Base-by-base conservation (phyloP, 2,329 filamentous ascomycete genomes). In the Penicillium sp. region DNA sequence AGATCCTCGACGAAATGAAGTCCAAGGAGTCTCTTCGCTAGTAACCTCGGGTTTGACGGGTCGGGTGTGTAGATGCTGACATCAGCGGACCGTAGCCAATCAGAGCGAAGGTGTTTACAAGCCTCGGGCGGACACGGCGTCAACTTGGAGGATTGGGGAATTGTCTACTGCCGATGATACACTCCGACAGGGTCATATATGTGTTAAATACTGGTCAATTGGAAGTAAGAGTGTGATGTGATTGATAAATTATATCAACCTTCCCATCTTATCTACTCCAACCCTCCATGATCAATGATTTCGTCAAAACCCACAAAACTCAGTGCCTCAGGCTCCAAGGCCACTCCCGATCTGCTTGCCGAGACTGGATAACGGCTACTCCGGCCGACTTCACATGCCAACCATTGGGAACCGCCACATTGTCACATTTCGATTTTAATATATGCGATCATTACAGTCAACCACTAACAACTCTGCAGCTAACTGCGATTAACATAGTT, bases 71-170 rank as follows among this genome's bases (percentile, higher is more conserved):
- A 46, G 44, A 46, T 40, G 62, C 61, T 68, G 62, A 68, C 56
- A 68, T 60, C 67, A 61, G 59, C 2, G 26, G 0, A 0, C 5
- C 0, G 4, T 1, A 21, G 46, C 66, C 66, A 68, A 68, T 68
- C 61, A 67, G 6, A 32, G 19, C 6, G 5, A 38, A 49, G 43
- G 55, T 67, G 66, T 67, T 67, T 66, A 61, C 61, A 67, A 68
- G 63, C 61, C 58, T 68, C 66, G 66, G 66, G 64, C 61, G 62
- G 58, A 66, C 61, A 68, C 65, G 65, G 65, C 62, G 53, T 54
- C 39, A 26, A 51, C 33, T 29, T 19, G 34, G 19, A 46, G 22
- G 13, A 28, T 26, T n/a, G 19, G 24, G 43, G 34, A 43, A 29
- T 29, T 51, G 37, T 50, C 43, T 49, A 51, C 43, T 51, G 47